Base-by-base conservation (phyloP, 2,329 filamentous ascomycete genomes). In the Aspergillus felis region DNA sequence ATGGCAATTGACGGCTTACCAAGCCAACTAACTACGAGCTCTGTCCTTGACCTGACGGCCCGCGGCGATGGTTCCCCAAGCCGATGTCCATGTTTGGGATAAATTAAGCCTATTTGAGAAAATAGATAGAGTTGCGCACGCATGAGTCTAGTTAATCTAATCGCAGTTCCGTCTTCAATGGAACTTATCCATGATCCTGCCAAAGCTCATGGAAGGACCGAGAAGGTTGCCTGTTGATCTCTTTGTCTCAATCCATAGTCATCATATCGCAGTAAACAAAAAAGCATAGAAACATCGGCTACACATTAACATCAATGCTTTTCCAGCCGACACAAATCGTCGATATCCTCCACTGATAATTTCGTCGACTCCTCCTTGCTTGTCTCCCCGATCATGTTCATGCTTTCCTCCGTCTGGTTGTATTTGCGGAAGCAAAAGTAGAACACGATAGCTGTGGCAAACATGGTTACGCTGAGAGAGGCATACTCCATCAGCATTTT, bases 381-480 rank as follows among this genome's bases (percentile, higher is more conserved):
- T 4, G n/a, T 46, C 1, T 24, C 42, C 4, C 42, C 42, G 1
- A 46, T 46, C 42, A 22, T 48, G 4, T 64, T 62, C 55, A 64
- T 56, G 44, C 55, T 56, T 14, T 61, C 55, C 38, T 63, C 62
- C n/a, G 55, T 59, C 24, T 51, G 51, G 32, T 63, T 60, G 17
- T 63, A 61, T 17, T 57, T 57, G n/a, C 54, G 50, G 41, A 61
- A 63, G 12, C 50, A 46, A 32, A 57, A 20, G 24, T 42, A 59
- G 35, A 62, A 61, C 20, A 57, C 5, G 3, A 52, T 8, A 4
- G 59, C 57, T 3, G 55, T 52, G 22, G 54, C 27, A 4, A 53
- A 38, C 57, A 63, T 61, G 4, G 44, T 51, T 20, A 29, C 55
- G 25, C 55, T 57, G 28, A 64, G 42, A 12, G 52, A 53, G 3